phyloP scores from a whole-genome alignment of 306 rosid species.

The Cucumis melo region DNA sequence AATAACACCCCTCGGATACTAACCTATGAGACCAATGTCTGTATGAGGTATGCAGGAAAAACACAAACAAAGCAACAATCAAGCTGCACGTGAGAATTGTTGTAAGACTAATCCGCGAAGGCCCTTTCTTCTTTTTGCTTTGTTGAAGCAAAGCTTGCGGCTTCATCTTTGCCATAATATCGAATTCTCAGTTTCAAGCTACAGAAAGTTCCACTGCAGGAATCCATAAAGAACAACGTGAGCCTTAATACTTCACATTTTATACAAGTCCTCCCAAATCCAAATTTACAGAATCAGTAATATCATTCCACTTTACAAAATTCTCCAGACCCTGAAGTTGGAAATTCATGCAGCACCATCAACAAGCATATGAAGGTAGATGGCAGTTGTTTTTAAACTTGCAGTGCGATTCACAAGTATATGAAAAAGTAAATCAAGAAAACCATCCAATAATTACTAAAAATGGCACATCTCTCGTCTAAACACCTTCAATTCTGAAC shows the following conservation, averaged over 20 bases:
- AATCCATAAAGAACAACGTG: neutral
- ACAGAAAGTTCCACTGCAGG: slow-evolving; percentile 3
- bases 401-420: neutral
- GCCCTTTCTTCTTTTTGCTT: slow-evolving; percentile 73
- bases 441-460: neutral
- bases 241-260: neutral
- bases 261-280: neutral
- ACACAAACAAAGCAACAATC: slow-evolving; percentile 31
- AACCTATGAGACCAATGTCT: slow-evolving; percentile 54
- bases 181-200: slow-evolving; percentile 14
- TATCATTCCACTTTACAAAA: neutral
- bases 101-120: slow-evolving; percentile 29
- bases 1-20: slow-evolving; percentile 1
- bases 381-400: neutral
- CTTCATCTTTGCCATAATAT: slow-evolving; percentile 53
- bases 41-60: slow-evolving; percentile 30
- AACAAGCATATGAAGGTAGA: neutral
- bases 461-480: neutral
- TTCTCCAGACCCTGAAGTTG: neutral
- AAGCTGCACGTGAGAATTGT: slow-evolving; percentile 31
- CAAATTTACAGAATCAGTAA: neutral
- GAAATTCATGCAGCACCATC: neutral
- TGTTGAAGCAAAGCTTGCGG: slow-evolving; percentile 64
- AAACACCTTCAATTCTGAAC: neutral
- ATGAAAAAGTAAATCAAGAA: neutral